These are phyloP conservation scores for Colletotrichum cordylinicola DNA, from an alignment of 2,329 filamentous ascomycete genomes.

Conservation along the genomic window DNA sequence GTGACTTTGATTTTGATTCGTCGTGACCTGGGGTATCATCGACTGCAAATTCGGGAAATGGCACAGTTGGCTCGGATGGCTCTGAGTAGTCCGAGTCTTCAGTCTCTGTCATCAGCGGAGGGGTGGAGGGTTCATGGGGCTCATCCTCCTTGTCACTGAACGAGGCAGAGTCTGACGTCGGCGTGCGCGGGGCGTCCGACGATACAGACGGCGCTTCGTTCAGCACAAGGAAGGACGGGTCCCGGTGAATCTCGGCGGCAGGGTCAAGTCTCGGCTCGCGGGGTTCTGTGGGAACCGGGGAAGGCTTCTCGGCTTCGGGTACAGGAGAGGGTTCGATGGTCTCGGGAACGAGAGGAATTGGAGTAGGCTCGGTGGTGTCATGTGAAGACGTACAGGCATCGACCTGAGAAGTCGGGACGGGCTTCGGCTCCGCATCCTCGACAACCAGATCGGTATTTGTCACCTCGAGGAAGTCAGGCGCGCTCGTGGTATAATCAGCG, in stretches of 20 bases:
- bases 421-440: background rate
- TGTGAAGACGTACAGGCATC: slow-evolving; percentile 18
- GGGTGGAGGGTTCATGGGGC: background rate
- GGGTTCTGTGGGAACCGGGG: background rate
- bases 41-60: slow-evolving; percentile 1
- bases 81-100: slow-evolving; percentile 22
- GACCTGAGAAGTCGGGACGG: background rate
- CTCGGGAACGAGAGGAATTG: background rate
- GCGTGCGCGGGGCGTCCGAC: background rate
- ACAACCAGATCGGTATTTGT: background rate
- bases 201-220: background rate
- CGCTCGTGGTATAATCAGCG: background rate
- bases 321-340: background rate
- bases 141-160: slow-evolving; percentile 12
- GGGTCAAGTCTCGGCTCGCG: slow-evolving; percentile 1
- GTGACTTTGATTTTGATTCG: slow-evolving; percentile 5
- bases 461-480: background rate
- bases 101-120: slow-evolving; percentile 17
- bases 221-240: background rate
- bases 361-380: background rate
- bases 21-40: background rate
- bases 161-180: slow-evolving; percentile 5
- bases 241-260: background rate
- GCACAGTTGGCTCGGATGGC: background rate
- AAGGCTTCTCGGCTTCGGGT: background rate